These are phyloP conservation scores for Leishmania braziliensis DNA, from an alignment of 208 protist genomes.

Conservation along the genomic window DNA sequence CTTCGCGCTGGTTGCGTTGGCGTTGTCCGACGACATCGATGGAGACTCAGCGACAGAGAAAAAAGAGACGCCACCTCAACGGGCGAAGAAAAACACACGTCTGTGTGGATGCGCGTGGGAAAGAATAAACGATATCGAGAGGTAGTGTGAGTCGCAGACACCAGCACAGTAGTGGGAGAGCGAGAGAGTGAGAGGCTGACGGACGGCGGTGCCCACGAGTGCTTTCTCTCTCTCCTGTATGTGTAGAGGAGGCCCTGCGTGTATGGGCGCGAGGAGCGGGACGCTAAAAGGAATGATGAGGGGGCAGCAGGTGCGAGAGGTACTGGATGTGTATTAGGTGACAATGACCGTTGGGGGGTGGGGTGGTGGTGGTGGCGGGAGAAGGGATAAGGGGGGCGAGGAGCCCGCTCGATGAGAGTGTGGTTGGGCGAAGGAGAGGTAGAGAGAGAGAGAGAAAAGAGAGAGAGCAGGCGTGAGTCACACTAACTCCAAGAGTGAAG, in stretches of 20 bases:
- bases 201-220: no score
- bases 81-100: not conserved
- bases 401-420: not conserved
- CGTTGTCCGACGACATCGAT: slow-evolving; percentile 20
- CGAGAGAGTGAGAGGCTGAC: no score
- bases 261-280: not conserved
- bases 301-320: not conserved
- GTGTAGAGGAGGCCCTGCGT: no score
- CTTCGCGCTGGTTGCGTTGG: slow-evolving; percentile 9
- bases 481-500: not conserved
- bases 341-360: not conserved
- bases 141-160: no score
- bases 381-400: not conserved
- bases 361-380: not conserved
- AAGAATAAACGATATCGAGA: no score
- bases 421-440: not conserved
- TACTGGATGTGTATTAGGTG: slow-evolving; percentile 11
- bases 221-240: no score
- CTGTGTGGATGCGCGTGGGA: not conserved
- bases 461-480: not conserved
- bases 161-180: no score
- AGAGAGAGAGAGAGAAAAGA: not conserved
- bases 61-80: not conserved
- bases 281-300: not conserved
- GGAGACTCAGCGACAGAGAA: not conserved